A percentile compares a stretch with the other conserved stretches of the same genome.
Evolutionary conservation across 169 alveolate genomes (phyloP).

Genomic region (Plasmodium gaboni): DNA sequence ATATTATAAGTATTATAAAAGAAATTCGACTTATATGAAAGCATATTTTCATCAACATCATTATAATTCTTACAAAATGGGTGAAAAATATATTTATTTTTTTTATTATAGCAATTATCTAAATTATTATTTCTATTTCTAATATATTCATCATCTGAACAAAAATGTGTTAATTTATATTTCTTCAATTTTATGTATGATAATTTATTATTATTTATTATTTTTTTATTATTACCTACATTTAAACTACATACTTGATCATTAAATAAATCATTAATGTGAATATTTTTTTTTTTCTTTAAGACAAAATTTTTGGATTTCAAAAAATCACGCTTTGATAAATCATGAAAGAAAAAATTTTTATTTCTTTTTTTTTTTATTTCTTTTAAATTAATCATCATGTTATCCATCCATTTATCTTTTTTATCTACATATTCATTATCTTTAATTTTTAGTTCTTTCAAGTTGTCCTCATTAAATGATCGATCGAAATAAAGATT

Average conservation of each 20-base stretch:
- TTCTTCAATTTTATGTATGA: not conserved
- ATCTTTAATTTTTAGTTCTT: too few relatives aligned
- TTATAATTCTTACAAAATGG: not conserved
- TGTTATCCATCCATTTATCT: not conserved
- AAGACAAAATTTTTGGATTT: constrained; percentile 25
- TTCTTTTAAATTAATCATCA: not conserved
- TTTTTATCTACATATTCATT: too few relatives aligned
- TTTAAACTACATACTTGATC: not conserved
- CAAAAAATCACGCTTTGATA: constrained; percentile 25
- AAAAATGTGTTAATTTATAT: not conserved
- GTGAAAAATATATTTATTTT: too few relatives aligned
- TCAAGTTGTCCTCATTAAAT: too few relatives aligned
- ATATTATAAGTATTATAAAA: constrained; percentile 45
- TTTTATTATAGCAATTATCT: too few relatives aligned
- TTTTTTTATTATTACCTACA: not conserved
- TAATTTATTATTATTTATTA: not conserved
- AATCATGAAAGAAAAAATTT: constrained; percentile 19
- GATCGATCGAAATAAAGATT: too few relatives aligned
- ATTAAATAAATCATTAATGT: not conserved
- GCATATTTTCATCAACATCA: constrained; percentile 12
- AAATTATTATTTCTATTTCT: too few relatives aligned
- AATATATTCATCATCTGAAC: constrained; percentile 6
- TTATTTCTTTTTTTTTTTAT: constrained; percentile 39
- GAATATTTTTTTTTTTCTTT: too few relatives aligned
- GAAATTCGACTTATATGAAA: constrained; percentile 40